Percentiles rank a stretch among this genome's conserved stretches.
These are phyloP conservation scores for Centaurea solstitialis DNA, from an alignment of 129 eudicot species.

Conservation along the genomic window DNA sequence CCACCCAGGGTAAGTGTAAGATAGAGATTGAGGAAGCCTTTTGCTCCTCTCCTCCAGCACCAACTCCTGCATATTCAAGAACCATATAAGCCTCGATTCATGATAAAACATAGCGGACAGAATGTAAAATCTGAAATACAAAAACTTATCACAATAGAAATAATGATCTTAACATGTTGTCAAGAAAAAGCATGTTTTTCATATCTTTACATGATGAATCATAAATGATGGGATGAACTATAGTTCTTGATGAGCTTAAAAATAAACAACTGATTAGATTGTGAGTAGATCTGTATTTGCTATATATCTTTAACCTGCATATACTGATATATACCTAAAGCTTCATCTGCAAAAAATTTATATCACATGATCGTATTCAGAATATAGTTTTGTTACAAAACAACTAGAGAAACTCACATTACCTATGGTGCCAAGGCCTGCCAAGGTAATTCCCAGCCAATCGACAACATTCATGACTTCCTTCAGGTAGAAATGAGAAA, in stretches of 20 bases:
- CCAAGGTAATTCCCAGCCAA: constrained; percentile 85
- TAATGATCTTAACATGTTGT: background rate
- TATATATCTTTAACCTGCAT: background rate
- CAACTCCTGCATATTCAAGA: constrained; percentile 68
- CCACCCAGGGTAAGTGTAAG: constrained; percentile 80
- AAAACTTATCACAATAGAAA: background rate
- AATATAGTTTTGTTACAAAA: background rate
- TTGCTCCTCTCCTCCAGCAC: constrained; percentile 99
- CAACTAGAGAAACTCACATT: constrained; percentile 48
- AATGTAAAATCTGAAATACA: background rate
- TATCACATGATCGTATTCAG: constrained; percentile 7
- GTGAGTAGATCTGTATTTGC: background rate
- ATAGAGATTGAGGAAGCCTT: constrained; percentile 69
- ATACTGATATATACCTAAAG: background rate
- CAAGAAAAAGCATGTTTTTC: constrained; percentile 3
- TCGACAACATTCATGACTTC: constrained; percentile 95
- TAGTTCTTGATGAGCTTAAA: background rate
- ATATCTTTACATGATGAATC: constrained; percentile 6
- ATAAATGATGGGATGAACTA: background rate
- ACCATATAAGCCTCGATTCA: background rate
- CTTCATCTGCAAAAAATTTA: constrained; percentile 12
- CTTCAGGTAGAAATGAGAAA: constrained; percentile 92
- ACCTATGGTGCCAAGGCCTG: constrained; percentile 99
- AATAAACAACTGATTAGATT: constrained; percentile 6
- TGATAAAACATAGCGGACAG: background rate